phyloP scores from a whole-genome alignment of 140 eudicot genomes.

The Cichorium intybus region DNA sequence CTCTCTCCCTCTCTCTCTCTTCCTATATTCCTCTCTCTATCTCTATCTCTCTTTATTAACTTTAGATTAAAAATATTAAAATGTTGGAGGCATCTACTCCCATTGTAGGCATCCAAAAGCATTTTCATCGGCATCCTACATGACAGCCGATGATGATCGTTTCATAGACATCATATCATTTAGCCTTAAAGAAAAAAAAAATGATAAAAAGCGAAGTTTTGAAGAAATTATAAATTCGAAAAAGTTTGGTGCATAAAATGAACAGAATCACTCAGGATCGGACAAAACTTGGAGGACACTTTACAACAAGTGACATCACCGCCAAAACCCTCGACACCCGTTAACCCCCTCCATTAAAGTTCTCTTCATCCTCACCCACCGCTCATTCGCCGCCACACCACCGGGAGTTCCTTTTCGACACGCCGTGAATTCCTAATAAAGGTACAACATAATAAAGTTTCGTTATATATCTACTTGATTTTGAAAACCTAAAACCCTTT shows the following conservation, averaged over 20 bases:
- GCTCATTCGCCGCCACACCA: conserved; percentile 11
- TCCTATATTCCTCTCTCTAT: no score
- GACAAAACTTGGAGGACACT: conserved; percentile 29
- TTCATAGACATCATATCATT: no score
- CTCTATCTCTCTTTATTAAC: no score
- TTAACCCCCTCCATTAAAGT: conserved; percentile 15
- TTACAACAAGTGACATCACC: conserved; percentile 17
- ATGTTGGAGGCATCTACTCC: no score
- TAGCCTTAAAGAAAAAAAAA: no score
- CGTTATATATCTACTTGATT: not conserved
- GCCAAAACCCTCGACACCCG: conserved; percentile 23
- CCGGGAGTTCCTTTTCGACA: not conserved
- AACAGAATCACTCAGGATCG: not conserved
- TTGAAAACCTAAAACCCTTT: conserved; percentile 14
- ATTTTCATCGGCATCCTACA: no score
- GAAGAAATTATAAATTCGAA: not conserved
- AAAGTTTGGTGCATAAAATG: not conserved
- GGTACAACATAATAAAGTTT: conserved; percentile 1
- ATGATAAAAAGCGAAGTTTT: no score
- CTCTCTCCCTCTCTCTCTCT: no score
- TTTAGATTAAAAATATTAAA: no score
- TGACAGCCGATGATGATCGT: no score
- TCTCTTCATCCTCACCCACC: conserved; percentile 7
- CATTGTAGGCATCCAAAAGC: no score
- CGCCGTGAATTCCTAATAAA: conserved; percentile 9